Base-by-base conservation (phyloP, 441 rosid genomes). In the Daphne laureola region DNA sequence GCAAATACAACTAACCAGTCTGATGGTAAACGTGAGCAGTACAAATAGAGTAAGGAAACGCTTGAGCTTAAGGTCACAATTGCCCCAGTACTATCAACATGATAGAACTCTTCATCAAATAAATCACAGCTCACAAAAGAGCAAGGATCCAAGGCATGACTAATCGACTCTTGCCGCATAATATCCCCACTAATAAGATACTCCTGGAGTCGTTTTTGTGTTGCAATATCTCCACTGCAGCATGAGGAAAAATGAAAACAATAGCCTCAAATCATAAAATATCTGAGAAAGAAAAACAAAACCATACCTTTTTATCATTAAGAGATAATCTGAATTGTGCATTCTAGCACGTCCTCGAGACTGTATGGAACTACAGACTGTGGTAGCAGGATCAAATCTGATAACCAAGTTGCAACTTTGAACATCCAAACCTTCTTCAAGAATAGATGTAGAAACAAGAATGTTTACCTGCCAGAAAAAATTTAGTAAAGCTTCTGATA, bases 281-380 rank as follows among this genome's bases (percentile, higher is more conserved):
- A 43, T 46, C 5, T 12, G 1, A 43, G 27, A 12, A 40, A 12
- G 8, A 13, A 36, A 14, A 55, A 41, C 25, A 8, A 46, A 47
- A 12, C 17, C 55, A 59, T 62, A 85, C 97, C 73, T 78, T 53
- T 77, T 57, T 68, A 90, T 74, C 92, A 94, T 76, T 75, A 94
- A 70, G 58, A 90, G 17, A 63, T 82, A 94, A 38, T 90, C 95
- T 1, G 98, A 90, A 68, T 86, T 76, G 56, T 63, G 74, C 96
- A 78, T 84, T 76, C 96, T 78, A 25, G 99, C 99, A 66, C 95
- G 95, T 54, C 99, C 99, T 42, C 93, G 79, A 26, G 96, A 87
- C 76, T 90, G 95, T 62, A 94, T 94, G 71, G 84, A 94, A 71
- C 98, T 94, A 71, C 87, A 76, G 58, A 87, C 75, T 11, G 84